Percentiles rank a stretch among this genome's conserved stretches.
phyloP scores from a whole-genome alignment of 2,329 filamentous ascomycete genomes.

The Ophiocordyceps robertsii region DNA sequence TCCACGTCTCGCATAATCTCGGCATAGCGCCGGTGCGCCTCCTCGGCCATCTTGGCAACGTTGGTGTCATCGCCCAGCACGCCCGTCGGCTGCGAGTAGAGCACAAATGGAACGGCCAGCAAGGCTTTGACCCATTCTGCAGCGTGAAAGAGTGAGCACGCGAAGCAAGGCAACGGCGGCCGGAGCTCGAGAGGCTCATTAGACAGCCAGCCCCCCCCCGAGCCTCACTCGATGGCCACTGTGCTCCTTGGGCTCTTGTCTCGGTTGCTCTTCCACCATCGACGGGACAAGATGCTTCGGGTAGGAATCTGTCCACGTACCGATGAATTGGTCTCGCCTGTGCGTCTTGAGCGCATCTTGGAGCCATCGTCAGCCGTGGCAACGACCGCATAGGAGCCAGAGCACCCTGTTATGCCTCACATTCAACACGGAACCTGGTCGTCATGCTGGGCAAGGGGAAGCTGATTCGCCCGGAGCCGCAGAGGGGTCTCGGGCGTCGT shows the following conservation, averaged over 20 bases:
- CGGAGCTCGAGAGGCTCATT: neutral
- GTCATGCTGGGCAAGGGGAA: conserved; percentile 31
- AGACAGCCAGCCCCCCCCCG: neutral
- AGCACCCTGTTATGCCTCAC: conserved; percentile 31
- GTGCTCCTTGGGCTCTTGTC: neutral
- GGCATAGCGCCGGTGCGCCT: conserved; percentile 77
- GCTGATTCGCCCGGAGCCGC: too few species aligned
- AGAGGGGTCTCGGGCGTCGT: too few species aligned
- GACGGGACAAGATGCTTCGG: neutral
- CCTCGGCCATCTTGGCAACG: conserved; percentile 59
- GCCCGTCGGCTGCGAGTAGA: conserved; percentile 88
- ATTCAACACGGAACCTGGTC: conserved; percentile 58
- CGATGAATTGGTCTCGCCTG: conserved; percentile 77
- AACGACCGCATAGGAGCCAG: neutral
- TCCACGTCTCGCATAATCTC: conserved; percentile 95
- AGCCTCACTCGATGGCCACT: neutral
- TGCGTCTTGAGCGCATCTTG: conserved; percentile 64
- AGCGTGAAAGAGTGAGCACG: neutral
- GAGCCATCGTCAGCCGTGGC: conserved; percentile 8
- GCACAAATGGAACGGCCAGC: conserved; percentile 86
- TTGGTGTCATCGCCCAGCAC: conserved; percentile 59
- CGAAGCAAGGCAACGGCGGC: neutral
- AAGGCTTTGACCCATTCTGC: conserved; percentile 93
- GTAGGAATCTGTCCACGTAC: conserved; percentile 25
- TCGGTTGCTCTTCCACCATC: neutral